A percentile compares a stretch with the other conserved stretches of the same genome.
Conservation (phyloP, 1,139 yeast species). For the Insectozyma bohioensis region DNA sequence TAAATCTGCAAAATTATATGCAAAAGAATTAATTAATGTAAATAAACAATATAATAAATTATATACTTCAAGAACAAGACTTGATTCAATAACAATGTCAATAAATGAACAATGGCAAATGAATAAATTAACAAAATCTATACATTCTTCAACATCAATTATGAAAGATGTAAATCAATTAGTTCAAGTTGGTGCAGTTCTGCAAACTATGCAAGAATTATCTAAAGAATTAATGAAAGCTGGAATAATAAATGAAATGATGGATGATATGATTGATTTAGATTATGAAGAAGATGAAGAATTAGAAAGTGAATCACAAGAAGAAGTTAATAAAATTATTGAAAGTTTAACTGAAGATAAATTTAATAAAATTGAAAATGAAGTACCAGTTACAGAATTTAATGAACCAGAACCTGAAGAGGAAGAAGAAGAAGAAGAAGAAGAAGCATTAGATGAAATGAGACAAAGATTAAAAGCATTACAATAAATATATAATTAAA, state of each 20-base stretch:
- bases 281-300: conserved; percentile 59
- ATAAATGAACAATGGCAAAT: conserved; percentile 90
- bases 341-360: conserved; percentile 45
- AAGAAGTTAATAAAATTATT: conserved; percentile 57
- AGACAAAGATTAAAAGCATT: conserved; percentile 83
- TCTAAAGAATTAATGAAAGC: conserved; percentile 87
- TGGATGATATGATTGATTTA: conserved; percentile 82
- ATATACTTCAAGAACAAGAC: conserved; percentile 78
- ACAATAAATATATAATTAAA: conserved; percentile 44
- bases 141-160: conserved; percentile 74
- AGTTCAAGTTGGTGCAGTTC: conserved; percentile 76
- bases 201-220: conserved; percentile 81
- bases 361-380: conserved; percentile 41
- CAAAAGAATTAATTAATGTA: conserved; percentile 75
- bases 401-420: conserved; percentile 18
- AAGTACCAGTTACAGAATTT: conserved; percentile 36
- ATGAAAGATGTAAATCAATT: conserved; percentile 88
- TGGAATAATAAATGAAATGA: conserved; percentile 94
- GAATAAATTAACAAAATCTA: conserved; percentile 77
- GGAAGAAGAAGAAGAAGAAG: conserved; percentile 53
- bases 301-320: conserved; percentile 68
- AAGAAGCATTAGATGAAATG: conserved; percentile 78
- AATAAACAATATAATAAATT: conserved; percentile 74
- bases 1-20: conserved; percentile 74
- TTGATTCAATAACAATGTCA: conserved; percentile 84